Evolutionary conservation across 106 monocot species (phyloP).

Genomic region (Dioscorea dumetorum): DNA sequence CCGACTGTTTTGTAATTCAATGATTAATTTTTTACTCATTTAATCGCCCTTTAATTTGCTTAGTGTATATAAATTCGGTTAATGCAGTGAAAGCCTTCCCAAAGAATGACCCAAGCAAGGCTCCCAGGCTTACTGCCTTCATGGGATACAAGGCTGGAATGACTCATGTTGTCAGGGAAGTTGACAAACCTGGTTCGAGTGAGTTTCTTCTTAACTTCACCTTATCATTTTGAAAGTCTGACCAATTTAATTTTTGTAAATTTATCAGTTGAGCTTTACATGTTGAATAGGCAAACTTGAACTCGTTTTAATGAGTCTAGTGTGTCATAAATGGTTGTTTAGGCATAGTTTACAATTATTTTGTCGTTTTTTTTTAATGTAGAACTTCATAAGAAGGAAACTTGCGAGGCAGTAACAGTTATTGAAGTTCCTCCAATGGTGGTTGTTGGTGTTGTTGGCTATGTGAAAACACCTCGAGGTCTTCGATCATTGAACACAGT

Average conservation of each 20-base stretch:
- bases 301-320: background rate
- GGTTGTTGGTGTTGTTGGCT: constrained; percentile 51
- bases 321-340: background rate
- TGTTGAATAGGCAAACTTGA: background rate
- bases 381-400: constrained; percentile 61
- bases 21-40: too few relatives aligned
- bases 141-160: constrained; percentile 88
- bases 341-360: background rate
- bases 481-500: constrained; percentile 39
- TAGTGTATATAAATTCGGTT: background rate
- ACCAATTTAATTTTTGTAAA: background rate
- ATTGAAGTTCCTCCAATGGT: constrained; percentile 52
- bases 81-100: constrained; percentile 81
- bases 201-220: background rate
- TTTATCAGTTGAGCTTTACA: background rate
- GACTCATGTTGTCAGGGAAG: constrained; percentile 88
- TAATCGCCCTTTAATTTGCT: too few relatives aligned
- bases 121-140: constrained; percentile 62
- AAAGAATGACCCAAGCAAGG: constrained; percentile 60
- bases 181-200: constrained; percentile 93
- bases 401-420: constrained; percentile 51
- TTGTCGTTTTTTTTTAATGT: background rate
- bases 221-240: background rate
- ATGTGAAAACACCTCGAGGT: constrained; percentile 44
- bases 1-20: too few relatives aligned